Percentiles rank a stretch among this genome's conserved stretches.
Evolutionary conservation across 1,284 basidiomycete species (phyloP).

Genomic region (Mycena sp.): DNA sequence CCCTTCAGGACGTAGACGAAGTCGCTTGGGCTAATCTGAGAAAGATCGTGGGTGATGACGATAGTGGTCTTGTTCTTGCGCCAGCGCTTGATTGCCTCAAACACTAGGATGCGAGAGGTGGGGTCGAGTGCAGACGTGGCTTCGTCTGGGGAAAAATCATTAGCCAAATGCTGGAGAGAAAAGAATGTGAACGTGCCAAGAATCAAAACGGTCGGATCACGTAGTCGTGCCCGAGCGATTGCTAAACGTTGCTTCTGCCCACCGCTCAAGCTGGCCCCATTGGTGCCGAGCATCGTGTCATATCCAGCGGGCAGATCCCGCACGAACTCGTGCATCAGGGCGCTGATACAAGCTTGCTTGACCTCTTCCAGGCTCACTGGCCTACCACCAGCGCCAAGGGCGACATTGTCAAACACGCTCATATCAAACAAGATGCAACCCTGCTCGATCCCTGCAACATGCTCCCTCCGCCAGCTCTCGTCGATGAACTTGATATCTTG

Average conservation of each 20-base stretch:
- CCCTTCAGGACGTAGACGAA: conserved; percentile 93
- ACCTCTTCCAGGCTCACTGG: conserved; percentile 77
- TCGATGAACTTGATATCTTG: conserved; percentile 83
- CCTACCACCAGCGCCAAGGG: conserved; percentile 74
- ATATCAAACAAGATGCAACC: conserved; percentile 80
- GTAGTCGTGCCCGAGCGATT: conserved; percentile 87
- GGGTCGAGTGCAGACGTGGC: conserved; percentile 95
- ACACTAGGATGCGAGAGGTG: conserved; percentile 88
- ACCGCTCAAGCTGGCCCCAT: conserved; percentile 85
- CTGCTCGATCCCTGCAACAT: conserved; percentile 86
- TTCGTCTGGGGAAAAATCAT: conserved; percentile 74
- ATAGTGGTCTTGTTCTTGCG: conserved; percentile 89
- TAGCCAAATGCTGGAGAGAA: background rate
- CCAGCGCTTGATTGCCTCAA: conserved; percentile 89
- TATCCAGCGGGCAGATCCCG: conserved; percentile 87
- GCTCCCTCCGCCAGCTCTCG: conserved; percentile 72
- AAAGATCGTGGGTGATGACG: conserved; percentile 96
- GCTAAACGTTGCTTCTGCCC: conserved; percentile 95
- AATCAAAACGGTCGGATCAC: conserved; percentile 91
- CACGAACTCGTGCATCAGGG: conserved; percentile 91
- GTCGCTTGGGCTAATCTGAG: conserved; percentile 80
- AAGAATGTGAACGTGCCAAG: conserved; percentile 69
- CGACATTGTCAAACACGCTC: conserved; percentile 90
- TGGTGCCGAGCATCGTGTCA: conserved; percentile 82
- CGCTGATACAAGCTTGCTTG: conserved; percentile 83